phyloP scores from a whole-genome alignment of 1,284 basidiomycete genomes.

The Coniferiporia weirii region DNA sequence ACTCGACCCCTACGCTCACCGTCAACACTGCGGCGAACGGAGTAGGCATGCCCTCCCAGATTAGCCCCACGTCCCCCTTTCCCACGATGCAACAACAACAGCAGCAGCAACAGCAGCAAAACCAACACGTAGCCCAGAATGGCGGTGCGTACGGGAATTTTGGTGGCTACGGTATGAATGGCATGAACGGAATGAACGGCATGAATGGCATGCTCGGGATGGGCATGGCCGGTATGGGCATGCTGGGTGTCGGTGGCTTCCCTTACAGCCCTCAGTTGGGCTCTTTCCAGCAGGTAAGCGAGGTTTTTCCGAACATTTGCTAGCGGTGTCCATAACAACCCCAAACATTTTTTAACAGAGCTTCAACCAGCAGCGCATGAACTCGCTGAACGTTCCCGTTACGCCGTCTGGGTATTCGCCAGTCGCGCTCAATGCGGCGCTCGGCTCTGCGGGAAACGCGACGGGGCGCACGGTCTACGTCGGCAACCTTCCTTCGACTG shows the following conservation, averaged over 20 bases:
- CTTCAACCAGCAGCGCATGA: conserved; percentile 51
- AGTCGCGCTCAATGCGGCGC: conserved; percentile 60
- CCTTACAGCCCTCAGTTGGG: conserved; percentile 66
- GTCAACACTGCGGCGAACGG: conserved; percentile 59
- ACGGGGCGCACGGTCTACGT: conserved; percentile 94
- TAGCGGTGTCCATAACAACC: neutral
- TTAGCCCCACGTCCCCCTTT: conserved; percentile 52
- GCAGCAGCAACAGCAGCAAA: conserved; percentile 34
- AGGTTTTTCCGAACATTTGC: conserved; percentile 7
- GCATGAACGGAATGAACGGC: conserved; percentile 50
- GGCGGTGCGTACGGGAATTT: conserved; percentile 40
- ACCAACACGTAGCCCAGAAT: conserved; percentile 34
- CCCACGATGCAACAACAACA: conserved; percentile 33
- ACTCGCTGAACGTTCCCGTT: conserved; percentile 57
- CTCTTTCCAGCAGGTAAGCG: conserved; percentile 57
- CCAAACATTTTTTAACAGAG: conserved; percentile 25
- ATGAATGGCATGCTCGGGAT: conserved; percentile 56
- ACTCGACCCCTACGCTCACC: conserved; percentile 63
- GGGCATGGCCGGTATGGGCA: conserved; percentile 51
- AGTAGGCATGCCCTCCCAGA: conserved; percentile 46
- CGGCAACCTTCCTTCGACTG: conserved; percentile 93
- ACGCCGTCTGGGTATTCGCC: conserved; percentile 65
- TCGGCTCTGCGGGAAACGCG: conserved; percentile 55
- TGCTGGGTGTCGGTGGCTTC: conserved; percentile 54
- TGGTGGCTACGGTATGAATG: conserved; percentile 67